Conservation (phyloP, 1,284 basidiomycete genomes). For the Sparassis latifolia region DNA sequence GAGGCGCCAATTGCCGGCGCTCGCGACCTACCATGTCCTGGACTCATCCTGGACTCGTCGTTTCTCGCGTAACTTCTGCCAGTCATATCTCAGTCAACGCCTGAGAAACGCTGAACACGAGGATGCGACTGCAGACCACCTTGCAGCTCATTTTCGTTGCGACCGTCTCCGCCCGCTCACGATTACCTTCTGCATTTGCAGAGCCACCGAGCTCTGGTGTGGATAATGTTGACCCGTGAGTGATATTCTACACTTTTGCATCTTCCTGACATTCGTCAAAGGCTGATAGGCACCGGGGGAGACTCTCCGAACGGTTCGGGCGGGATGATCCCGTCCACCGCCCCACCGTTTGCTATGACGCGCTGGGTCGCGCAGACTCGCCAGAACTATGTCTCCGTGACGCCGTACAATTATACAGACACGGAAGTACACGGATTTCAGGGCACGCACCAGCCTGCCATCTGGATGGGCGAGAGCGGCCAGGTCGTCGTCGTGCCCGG, state of each 20-base stretch:
- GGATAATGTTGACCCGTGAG: constrained; percentile 51
- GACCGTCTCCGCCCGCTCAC: not conserved
- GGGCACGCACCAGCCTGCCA: constrained; percentile 79
- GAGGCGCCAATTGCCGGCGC: no score
- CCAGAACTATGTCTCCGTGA: constrained; percentile 68
- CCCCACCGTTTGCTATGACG: constrained; percentile 78
- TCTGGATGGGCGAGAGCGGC: constrained; percentile 87
- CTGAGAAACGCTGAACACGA: no score
- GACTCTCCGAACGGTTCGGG: constrained; percentile 63
- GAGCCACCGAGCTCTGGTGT: constrained; percentile 36
- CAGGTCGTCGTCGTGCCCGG: constrained; percentile 63
- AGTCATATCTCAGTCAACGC: no score
- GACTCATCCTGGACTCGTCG: no score
- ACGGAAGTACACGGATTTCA: constrained; percentile 66
- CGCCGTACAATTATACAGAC: constrained; percentile 72
- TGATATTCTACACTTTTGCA: not conserved
- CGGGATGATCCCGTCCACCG: constrained; percentile 65
- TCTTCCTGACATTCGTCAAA: constrained; percentile 10
- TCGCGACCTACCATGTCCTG: no score
- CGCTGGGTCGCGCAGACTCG: constrained; percentile 74
- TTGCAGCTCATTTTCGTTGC: not conserved
- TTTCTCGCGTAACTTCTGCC: no score
- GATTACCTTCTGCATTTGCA: constrained; percentile 7
- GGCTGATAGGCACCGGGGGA: constrained; percentile 67
- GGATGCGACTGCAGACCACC: no score